phyloP scores from a whole-genome alignment of 371 early-diverging fungal genomes.

The Coemansia sp. region DNA sequence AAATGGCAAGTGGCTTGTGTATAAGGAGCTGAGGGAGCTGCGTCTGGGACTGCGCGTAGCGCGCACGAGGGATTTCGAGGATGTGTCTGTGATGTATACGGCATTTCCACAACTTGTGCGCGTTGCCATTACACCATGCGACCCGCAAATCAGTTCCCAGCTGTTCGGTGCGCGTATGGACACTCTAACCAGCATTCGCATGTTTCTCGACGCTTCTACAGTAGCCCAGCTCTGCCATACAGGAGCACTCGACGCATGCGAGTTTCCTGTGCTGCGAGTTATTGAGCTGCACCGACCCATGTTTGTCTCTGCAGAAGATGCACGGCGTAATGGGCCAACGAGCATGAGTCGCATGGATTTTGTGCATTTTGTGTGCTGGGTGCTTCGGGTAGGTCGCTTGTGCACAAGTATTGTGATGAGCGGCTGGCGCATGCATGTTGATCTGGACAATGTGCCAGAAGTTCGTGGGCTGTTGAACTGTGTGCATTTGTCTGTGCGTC shows the following conservation, averaged over 20 bases:
- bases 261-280: not conserved
- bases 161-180: not conserved
- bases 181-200: not conserved
- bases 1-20: not conserved
- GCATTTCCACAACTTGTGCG: not conserved
- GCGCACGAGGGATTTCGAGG: not conserved
- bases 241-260: not conserved
- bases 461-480: not conserved
- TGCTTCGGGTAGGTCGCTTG: not conserved
- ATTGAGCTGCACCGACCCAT: not conserved
- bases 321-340: not conserved
- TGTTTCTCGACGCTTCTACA: not conserved
- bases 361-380: not conserved
- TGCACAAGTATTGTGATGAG: conserved; percentile 5
- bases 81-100: not conserved
- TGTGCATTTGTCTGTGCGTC: not conserved
- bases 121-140: not conserved
- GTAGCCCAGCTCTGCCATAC: not conserved
- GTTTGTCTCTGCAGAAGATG: not conserved
- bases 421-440: not conserved
- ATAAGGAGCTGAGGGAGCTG: not conserved
- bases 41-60: not conserved
- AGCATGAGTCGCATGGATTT: not conserved
- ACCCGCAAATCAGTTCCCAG: not conserved
- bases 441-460: not conserved